A percentile compares a stretch with the other conserved stretches of the same genome.
Conservation (phyloP, 352 stramenopile species). For the Pythium myriotylum region DNA sequence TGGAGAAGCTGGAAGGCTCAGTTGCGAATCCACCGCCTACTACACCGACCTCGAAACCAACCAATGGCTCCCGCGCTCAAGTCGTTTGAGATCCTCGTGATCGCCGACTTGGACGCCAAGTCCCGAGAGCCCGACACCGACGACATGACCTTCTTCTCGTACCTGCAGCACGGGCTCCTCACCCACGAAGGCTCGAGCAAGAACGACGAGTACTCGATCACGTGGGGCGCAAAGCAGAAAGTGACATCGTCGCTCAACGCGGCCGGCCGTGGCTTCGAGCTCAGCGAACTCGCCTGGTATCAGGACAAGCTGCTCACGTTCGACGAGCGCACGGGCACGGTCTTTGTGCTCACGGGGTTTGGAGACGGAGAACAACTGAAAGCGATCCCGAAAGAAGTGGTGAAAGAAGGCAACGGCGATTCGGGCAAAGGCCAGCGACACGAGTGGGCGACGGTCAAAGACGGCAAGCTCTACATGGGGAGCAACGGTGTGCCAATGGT, state of each 20-base stretch:
- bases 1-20: too few relatives aligned
- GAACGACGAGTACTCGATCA: slow-evolving; percentile 52
- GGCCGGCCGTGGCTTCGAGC: slow-evolving; percentile 94
- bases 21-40: too few relatives aligned
- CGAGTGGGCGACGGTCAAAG: slow-evolving; percentile 98
- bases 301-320: slow-evolving; percentile 91
- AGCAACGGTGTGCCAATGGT: slow-evolving; percentile 94
- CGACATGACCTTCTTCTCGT: slow-evolving; percentile 90
- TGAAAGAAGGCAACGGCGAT: slow-evolving; percentile 96
- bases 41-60: too few relatives aligned
- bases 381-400: slow-evolving; percentile 92
- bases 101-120: slow-evolving; percentile 96
- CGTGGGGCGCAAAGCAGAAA: slow-evolving; percentile 59
- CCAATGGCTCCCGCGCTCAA: background rate
- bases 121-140: slow-evolving; percentile 79
- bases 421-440: slow-evolving; percentile 99
- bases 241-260: slow-evolving; percentile 90
- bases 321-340: slow-evolving; percentile 97
- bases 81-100: slow-evolving; percentile 63
- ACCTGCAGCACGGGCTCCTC: slow-evolving; percentile 89
- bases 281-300: slow-evolving; percentile 91
- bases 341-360: slow-evolving; percentile 95
- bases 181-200: slow-evolving; percentile 43
- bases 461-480: slow-evolving; percentile 95
- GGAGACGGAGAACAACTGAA: slow-evolving; percentile 53